These are phyloP conservation scores for Paulownia fortunei DNA, from an alignment of 257 asterid genomes.

Conservation along the genomic window DNA sequence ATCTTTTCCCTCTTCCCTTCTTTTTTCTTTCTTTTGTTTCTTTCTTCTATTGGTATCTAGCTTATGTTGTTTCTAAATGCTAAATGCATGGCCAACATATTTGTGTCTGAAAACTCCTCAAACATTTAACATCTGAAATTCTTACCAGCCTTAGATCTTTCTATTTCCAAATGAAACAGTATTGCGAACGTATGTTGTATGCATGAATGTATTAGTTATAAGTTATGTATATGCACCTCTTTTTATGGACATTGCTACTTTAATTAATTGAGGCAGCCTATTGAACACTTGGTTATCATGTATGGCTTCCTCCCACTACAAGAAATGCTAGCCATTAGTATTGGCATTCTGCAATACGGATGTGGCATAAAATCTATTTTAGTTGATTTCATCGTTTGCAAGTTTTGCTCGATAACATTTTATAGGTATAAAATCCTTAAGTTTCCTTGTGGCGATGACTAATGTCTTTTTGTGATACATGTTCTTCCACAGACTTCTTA, in stretches of 20 bases:
- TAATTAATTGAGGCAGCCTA: too few species aligned
- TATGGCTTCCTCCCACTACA: too few species aligned
- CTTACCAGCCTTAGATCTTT: not conserved
- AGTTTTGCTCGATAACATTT: too few species aligned
- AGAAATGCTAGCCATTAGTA: not conserved
- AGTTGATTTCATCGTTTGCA: too few species aligned
- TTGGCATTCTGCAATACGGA: not conserved
- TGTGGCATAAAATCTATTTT: not conserved
- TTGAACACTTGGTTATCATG: not conserved
- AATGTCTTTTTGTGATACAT: too few species aligned
- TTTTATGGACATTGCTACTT: not conserved
- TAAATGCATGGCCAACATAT: not conserved
- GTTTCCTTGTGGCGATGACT: too few species aligned
- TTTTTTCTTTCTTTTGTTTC: not conserved
- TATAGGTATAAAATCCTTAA: too few species aligned
- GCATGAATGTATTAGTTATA: not conserved
- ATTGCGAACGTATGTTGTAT: not conserved
- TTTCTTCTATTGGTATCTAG: not conserved
- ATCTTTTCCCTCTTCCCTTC: not conserved
- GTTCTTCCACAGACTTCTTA: too few species aligned
- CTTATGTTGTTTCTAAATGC: not conserved
- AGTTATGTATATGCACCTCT: not conserved
- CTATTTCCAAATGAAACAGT: not conserved
- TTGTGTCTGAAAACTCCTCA: not conserved
- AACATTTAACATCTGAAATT: not conserved